A percentile compares a stretch with the other conserved stretches of the same genome.
Evolutionary conservation across 768 basidiomycete genomes (phyloP).

Genomic region (Psilocybe subaeruginosa): DNA sequence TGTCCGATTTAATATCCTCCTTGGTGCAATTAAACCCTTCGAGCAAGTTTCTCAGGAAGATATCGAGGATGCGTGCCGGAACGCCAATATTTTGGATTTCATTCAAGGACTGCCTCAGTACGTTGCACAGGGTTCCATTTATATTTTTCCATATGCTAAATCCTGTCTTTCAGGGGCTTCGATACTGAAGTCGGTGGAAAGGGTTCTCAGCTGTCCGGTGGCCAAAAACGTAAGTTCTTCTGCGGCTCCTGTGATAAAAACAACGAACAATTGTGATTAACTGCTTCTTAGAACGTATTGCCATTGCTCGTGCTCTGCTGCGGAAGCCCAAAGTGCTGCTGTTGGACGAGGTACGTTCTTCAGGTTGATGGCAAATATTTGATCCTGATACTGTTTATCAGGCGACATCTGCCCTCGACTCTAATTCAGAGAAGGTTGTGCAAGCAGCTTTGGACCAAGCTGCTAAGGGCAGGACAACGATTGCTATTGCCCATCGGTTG

Average conservation of each 20-base stretch:
- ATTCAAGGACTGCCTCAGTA: constrained; percentile 82
- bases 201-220: constrained; percentile 86
- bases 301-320: constrained; percentile 89
- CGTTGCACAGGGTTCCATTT: constrained; percentile 25
- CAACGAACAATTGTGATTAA: not conserved
- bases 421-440: constrained; percentile 91
- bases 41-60: constrained; percentile 86
- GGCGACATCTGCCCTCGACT: constrained; percentile 90
- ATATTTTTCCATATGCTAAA: not conserved
- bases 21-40: constrained; percentile 78
- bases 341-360: constrained; percentile 63
- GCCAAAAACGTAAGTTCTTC: constrained; percentile 73
- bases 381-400: constrained; percentile 22
- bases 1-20: constrained; percentile 87
- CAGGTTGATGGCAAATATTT: constrained; percentile 18
- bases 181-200: constrained; percentile 93
- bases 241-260: constrained; percentile 3
- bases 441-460: constrained; percentile 93
- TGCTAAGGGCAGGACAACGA: constrained; percentile 89
- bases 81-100: constrained; percentile 93
- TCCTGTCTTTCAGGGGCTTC: constrained; percentile 61
- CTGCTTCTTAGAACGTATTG: constrained; percentile 54
- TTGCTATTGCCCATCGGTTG: constrained; percentile 93
- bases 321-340: constrained; percentile 89
- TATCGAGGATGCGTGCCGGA: constrained; percentile 80